phyloP scores from a whole-genome alignment of 1,284 basidiomycete genomes.

The Apiotrichum porosum region DNA sequence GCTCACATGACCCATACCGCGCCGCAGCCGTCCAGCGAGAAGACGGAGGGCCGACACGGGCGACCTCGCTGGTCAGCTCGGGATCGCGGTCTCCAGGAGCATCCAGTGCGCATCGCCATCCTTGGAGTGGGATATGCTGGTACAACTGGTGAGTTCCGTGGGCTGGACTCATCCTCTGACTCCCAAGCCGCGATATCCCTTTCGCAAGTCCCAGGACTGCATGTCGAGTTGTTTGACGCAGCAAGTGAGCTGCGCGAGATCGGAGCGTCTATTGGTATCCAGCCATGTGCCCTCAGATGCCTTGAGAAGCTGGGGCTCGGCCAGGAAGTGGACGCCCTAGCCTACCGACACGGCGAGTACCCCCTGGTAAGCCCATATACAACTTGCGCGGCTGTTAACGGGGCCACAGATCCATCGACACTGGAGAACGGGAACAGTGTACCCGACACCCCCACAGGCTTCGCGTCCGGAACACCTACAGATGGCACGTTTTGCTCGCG shows the following conservation, averaged over 20 bases:
- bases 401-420: background rate
- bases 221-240: constrained; percentile 2
- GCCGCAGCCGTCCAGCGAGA: no score
- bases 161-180: no score
- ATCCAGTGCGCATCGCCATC: background rate
- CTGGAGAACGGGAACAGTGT: constrained; percentile 1
- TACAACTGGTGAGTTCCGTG: background rate
- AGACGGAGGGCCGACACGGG: no score
- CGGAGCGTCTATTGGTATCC: constrained; percentile 13
- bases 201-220: background rate
- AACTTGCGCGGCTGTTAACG: no score
- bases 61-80: no score
- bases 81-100: no score
- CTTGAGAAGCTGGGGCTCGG: constrained; percentile 16
- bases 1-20: no score
- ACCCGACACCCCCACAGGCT: constrained; percentile 1
- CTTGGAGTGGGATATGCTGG: background rate
- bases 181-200: constrained; percentile 2
- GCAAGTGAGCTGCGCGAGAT: constrained; percentile 6
- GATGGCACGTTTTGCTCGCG: constrained; percentile 12
- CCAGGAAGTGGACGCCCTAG: constrained; percentile 9
- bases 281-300: constrained; percentile 12
- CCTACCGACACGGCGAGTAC: constrained; percentile 10
- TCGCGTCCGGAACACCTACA: constrained; percentile 4
- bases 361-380: background rate